Base-by-base conservation (phyloP, 2,329 filamentous ascomycete genomes). In the Exophiala viscosa region DNA sequence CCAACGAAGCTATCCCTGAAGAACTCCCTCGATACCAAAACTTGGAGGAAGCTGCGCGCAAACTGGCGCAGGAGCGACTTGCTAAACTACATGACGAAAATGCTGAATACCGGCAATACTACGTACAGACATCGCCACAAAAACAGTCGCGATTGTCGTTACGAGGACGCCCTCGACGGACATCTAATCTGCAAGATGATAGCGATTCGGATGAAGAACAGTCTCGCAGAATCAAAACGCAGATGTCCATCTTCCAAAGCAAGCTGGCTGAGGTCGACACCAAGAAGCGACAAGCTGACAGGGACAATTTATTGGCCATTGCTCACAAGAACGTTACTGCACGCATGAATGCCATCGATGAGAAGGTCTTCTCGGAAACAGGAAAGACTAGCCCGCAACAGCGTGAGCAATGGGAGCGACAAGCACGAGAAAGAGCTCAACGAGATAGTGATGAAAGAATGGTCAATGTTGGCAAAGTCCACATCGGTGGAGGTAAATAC, bases 301-400 rank as follows among this genome's bases (percentile, higher is more conserved):
- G 89, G 10, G 86, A 87, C 49, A 77, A 80, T 1, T 74, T 97
- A 1, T 75, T 96, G 59, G 86, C 86, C 8, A 84, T 84, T 2
- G 92, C 92, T 1, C 87, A 91, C 65, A 84, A 87, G 40, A 95
- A 95, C 60, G 92, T 96, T n/a, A 83, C 85, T 60, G 84, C 84
- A 15, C 83, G 82, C 38, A 80, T 96, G 60, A 83, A 87, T 55
- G 81, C 80, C 36, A 90, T 96, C 76, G 92, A 97, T 55, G 83
- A 91, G 67, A 85, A 84, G 63, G 81, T 95, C 10, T 89, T 85
- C 60, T 77, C 81, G 11, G 81, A 92, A 48, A 92, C 87, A 1
- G 90, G 90, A 51, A 85, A 86, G 65, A 78, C 87, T 23, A 82
- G 40, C 18, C 82, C 86, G 10, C 79, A 83, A 1, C 81, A 86